Conservation (phyloP, 331 rosid genomes). For the Dryas integrifolia region DNA sequence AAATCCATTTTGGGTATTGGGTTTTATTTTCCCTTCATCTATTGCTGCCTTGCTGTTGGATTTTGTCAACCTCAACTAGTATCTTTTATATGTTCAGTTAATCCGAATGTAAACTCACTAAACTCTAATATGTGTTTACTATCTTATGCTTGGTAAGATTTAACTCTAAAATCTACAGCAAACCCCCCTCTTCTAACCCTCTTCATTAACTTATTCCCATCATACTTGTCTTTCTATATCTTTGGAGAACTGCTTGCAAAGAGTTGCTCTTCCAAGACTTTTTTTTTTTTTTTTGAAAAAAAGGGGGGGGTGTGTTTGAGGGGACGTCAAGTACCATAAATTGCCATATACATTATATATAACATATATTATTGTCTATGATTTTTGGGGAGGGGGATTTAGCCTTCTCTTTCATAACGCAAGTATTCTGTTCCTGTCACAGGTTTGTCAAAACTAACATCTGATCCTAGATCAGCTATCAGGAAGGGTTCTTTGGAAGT, state of each 20-base stretch:
- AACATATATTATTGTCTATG: no score
- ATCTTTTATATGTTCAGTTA: no score
- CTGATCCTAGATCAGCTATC: constrained; percentile 88
- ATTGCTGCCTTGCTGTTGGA: background rate
- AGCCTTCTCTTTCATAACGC: constrained; percentile 24
- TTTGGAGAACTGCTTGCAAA: background rate
- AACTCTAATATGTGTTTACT: no score
- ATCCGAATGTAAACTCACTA: no score
- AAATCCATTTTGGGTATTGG: background rate
- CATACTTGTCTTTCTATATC: background rate
- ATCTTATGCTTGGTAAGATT: background rate
- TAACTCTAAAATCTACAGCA: background rate
- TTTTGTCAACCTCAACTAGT: no score
- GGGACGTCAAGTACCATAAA: no score
- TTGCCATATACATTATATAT: no score
- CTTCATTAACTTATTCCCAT: background rate
- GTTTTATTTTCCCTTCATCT: background rate
- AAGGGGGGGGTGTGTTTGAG: no score
- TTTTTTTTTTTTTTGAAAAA: no score
- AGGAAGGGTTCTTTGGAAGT: constrained; percentile 98
- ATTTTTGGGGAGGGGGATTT: background rate
- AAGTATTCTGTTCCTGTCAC: constrained; percentile 24
- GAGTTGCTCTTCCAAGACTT: no score
- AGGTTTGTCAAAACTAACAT: constrained; percentile 92
- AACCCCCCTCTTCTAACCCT: background rate